Base-by-base conservation (phyloP, 163 green algal genomes). In the Coccomyxa subellipsoidea region DNA sequence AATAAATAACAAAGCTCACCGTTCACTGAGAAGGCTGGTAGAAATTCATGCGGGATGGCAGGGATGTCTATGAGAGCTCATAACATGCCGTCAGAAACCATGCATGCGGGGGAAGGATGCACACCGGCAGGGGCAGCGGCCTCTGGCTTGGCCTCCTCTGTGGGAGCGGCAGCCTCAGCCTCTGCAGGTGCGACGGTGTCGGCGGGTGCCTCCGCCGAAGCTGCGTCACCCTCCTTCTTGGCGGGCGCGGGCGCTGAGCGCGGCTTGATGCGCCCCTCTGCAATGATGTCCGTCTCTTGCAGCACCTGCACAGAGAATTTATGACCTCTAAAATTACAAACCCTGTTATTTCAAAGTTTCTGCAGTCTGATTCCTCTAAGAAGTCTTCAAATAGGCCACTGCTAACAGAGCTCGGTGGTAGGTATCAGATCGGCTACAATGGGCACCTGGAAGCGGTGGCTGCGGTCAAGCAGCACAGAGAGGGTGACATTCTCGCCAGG, bases 381-480 rank as follows among this genome's bases (percentile, higher is more conserved):
- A n/a, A n/a, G n/a, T n/a, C n/a, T n/a, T n/a, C n/a, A n/a, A n/a
- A n/a, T n/a, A n/a, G n/a, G n/a, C 25, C 69, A 76, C 69, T 34
- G 31, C 31, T 25, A 76, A 25, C 23, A 23, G 31, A 76, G 21
- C 15, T 25, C 27, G 31, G n/a, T 7, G 69, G 23, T 1, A 39
- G 69, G 27, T 7, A 15, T 12, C 47, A 21, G 1, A 59, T 6
- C 23, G 3, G 47, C 15, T 59, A 18, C 47, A 27, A 7, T 12
- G 77, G 7, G 54, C 53, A 81, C 77, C 77, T 81, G 77, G 54
- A 81, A 81, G 32, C 53, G 32, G 77, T 81, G 32, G 53, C 32
- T 76, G 77, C 32, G 36, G 77, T 81, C 59, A 27, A 70, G 38
- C 6, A 36, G 34, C 21, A 82, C 78, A n/a, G 54, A 35, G 2